Evolutionary conservation across 1,139 yeast genomes (phyloP).

Genomic region (Torulaspora pretoriensis): DNA sequence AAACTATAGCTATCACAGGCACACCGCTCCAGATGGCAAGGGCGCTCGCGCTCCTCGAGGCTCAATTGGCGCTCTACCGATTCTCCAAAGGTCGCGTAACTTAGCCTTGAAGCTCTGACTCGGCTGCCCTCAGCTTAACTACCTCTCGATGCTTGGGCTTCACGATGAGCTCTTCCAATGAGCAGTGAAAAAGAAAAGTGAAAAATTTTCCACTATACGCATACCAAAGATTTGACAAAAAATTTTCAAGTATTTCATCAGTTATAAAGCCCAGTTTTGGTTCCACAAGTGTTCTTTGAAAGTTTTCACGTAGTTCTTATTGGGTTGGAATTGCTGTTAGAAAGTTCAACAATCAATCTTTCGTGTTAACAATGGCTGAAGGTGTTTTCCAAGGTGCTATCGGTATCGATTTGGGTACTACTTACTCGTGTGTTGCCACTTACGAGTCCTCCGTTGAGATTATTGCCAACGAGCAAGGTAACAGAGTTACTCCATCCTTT

Average conservation of each 20-base stretch:
- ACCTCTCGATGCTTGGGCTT: neutral
- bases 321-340: slow-evolving; percentile 6
- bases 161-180: slow-evolving; percentile 4
- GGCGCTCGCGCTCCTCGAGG: slow-evolving; percentile 30
- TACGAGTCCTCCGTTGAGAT: slow-evolving; percentile 87
- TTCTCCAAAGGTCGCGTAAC: slow-evolving; percentile 3
- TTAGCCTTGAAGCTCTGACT: neutral
- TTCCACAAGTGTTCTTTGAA: neutral
- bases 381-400: slow-evolving; percentile 99
- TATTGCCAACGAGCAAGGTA: slow-evolving; percentile 93
- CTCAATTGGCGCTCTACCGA: slow-evolving; percentile 26
- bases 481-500: slow-evolving; percentile 89
- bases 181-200: slow-evolving; percentile 16
- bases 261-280: slow-evolving; percentile 12
- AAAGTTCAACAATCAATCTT: slow-evolving; percentile 24
- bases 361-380: slow-evolving; percentile 68
- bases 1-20: slow-evolving; percentile 36
- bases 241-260: slow-evolving; percentile 11
- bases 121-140: slow-evolving; percentile 1
- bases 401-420: slow-evolving; percentile 94
- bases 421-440: slow-evolving; percentile 94
- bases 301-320: neutral
- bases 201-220: slow-evolving; percentile 18
- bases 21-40: slow-evolving; percentile 20
- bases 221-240: slow-evolving; percentile 13